Conservation (phyloP, 1,284 basidiomycete genomes). For the Tremellales sp. region DNA sequence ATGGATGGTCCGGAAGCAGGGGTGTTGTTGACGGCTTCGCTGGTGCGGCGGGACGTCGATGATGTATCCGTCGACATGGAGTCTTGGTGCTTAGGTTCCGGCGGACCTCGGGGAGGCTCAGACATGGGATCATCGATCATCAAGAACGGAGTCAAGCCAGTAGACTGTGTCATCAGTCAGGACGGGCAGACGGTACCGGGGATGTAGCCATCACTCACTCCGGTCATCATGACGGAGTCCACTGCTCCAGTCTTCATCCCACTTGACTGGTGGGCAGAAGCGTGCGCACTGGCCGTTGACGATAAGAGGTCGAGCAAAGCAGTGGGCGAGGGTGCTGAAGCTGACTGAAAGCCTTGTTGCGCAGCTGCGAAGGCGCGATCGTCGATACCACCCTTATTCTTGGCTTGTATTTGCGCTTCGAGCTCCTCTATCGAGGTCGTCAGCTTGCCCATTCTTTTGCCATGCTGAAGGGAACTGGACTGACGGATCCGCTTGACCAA, state of each 20-base stretch:
- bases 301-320: constrained; percentile 44
- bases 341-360: constrained; percentile 4
- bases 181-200: not conserved
- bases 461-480: constrained; percentile 7
- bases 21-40: not conserved
- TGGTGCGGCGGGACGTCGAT: not conserved
- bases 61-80: no score
- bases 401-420: constrained; percentile 20
- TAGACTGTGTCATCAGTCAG: no score
- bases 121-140: constrained; percentile 1
- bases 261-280: not conserved
- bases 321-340: constrained; percentile 30
- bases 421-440: constrained; percentile 18
- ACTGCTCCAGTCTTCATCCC: constrained; percentile 14
- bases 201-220: not conserved
- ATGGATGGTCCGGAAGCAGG: constrained; percentile 12
- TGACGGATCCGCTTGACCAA: constrained; percentile 36
- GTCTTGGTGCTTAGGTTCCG: not conserved
- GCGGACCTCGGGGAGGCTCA: not conserved
- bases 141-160: constrained; percentile 24
- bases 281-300: constrained; percentile 26
- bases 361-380: not conserved
- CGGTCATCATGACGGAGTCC: constrained; percentile 21
- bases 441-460: not conserved
- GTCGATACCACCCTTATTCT: not conserved